Evolutionary conservation across 441 rosid species (phyloP).

Genomic region (Erysimum pusillum): DNA sequence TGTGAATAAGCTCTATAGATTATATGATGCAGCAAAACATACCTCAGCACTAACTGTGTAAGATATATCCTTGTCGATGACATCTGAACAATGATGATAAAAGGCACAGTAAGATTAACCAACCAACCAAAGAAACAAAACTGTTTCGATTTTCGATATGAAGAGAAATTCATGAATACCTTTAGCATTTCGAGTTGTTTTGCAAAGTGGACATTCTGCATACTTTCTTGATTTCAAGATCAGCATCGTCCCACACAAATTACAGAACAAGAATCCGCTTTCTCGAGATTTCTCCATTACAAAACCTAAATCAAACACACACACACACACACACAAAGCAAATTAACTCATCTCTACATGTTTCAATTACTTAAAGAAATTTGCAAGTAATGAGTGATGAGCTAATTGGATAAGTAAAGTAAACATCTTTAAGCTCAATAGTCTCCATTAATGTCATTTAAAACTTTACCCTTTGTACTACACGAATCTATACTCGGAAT

Average conservation of each 20-base stretch:
- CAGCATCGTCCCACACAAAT: conserved; percentile 43
- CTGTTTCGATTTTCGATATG: not conserved
- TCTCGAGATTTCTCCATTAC: conserved; percentile 45
- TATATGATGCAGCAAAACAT: not conserved
- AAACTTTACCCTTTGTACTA: conserved; percentile 53
- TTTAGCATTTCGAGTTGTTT: conserved; percentile 16
- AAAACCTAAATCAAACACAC: not conserved
- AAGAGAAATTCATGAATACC: not conserved
- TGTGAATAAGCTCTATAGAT: not conserved
- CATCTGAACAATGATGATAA: conserved; percentile 30
- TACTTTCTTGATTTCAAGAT: conserved; percentile 33
- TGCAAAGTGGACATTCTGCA: conserved; percentile 45
- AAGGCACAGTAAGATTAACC: conserved; percentile 6
- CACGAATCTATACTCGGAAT: not conserved
- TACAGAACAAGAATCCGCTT: conserved; percentile 47
- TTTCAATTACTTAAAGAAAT: not conserved
- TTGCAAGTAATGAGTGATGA: not conserved
- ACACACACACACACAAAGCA: not conserved
- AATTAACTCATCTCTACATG: not conserved
- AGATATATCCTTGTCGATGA: conserved; percentile 41
- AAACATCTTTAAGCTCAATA: conserved; percentile 67
- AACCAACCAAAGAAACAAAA: conserved; percentile 16
- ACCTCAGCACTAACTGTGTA: conserved; percentile 45
- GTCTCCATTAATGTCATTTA: conserved; percentile 67
- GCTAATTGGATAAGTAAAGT: conserved; percentile 64